Base-by-base conservation (phyloP, 2,329 filamentous ascomycete genomes). In the Hysterium pulicare region DNA sequence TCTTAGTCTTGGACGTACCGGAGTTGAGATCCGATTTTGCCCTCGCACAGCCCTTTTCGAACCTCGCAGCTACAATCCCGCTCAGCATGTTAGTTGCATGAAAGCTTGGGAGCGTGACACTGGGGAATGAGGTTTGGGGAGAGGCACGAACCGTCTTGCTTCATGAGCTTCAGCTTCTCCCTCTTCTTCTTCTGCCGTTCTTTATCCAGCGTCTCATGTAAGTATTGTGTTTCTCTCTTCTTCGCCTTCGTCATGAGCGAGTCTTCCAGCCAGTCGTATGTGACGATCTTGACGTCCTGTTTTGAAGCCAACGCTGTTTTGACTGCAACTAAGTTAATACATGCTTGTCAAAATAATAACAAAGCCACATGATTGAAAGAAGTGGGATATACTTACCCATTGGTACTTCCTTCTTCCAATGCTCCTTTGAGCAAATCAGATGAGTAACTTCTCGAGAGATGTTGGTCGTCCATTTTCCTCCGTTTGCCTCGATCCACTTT, bases 381-480 rank as follows among this genome's bases (percentile, higher is more conserved):
- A n/a, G n/a, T n/a, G 20, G 15, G 26, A 32, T 48, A 38, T 62
- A 70, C 73, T 62, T 52, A 67, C 61, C 37, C n/a, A 45, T 41
- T 16, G 73, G 63, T 45, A 63, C 61, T 1, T 71, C 55, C 5
- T 71, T 64, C 47, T 76, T 74, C 63, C 81, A 90, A 13, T 83
- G 77, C 24, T 81, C 74, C 38, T 76, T 70, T 0, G 79, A 81
- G 41, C 81, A 79, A 17, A 95, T 74, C 0, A 95, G 69, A 64
- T 95, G 89, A 0, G 89, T 95, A 8, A 84, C 79, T 0, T 70
- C 55, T 0, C 71, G 60, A 20, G 71, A 72, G 15, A 88, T 66
- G 0, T 72, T 67, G 1, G 70, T 60, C 0, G 70, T 66, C 58
- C 82, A 84, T 1, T 44, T 62, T 1, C 86, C 89, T 5, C 79